Evolutionary conservation across 1,284 basidiomycete species (phyloP).

Genomic region (Earliella scabrosa): DNA sequence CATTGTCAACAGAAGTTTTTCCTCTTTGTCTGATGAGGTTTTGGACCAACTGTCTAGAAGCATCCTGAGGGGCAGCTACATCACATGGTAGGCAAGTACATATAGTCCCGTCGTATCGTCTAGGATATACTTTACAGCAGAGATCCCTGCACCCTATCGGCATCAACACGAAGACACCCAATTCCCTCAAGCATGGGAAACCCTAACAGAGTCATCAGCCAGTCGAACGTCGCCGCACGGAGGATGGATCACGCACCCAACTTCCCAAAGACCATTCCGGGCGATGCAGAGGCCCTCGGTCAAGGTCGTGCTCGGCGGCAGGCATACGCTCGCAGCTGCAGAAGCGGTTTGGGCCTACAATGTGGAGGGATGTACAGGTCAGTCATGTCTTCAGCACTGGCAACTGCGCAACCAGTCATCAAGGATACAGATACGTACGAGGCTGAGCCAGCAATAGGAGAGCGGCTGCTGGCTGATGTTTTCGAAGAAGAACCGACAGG

Average conservation of each 20-base stretch:
- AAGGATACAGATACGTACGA: constrained; percentile 13
- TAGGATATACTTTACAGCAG: background rate
- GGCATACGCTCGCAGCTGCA: constrained; percentile 24
- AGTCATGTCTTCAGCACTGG: no score
- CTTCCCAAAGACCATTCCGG: constrained; percentile 21
- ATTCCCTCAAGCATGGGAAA: background rate
- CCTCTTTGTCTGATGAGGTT: no score
- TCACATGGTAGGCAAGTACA: background rate
- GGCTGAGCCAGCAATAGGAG: constrained; percentile 25
- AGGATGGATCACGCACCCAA: constrained; percentile 26
- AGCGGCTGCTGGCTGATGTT: constrained; percentile 22
- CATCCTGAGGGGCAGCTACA: no score
- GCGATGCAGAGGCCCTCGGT: constrained; percentile 26
- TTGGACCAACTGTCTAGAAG: no score
- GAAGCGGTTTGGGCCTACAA: constrained; percentile 19
- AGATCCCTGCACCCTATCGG: no score
- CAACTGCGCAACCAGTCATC: no score
- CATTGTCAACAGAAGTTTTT: no score
- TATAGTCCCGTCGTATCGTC: background rate
- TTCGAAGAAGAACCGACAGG: constrained; percentile 31
- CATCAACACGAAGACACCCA: no score
- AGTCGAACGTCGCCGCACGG: no score
- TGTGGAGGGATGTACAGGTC: background rate
- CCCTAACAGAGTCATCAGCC: no score
- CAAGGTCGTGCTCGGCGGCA: constrained; percentile 28